These are phyloP conservation scores for Populus davidiana DNA, from an alignment of 345 rosid genomes.

Conservation along the genomic window DNA sequence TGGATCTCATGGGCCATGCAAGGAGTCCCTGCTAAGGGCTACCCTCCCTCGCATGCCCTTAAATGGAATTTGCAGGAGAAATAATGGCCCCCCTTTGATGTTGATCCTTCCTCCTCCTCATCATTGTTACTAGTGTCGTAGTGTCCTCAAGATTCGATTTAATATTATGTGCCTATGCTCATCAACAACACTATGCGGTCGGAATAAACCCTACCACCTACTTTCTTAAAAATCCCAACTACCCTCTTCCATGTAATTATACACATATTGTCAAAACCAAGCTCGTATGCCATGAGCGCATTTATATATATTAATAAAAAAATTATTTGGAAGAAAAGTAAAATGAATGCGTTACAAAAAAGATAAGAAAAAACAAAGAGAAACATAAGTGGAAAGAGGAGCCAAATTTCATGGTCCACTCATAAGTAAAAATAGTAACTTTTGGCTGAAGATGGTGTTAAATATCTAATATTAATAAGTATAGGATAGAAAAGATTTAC, in stretches of 20 bases:
- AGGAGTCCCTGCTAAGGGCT: not conserved
- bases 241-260: not conserved
- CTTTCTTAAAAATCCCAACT: conserved; percentile 1
- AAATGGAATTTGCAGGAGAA: conserved; percentile 1
- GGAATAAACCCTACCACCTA: conserved; percentile 18
- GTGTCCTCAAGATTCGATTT: not conserved
- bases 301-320: too few relatives aligned
- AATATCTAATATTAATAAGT: too few relatives aligned
- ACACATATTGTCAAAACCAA: not conserved
- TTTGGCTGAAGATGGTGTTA: too few relatives aligned
- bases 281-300: not conserved
- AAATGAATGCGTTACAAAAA: too few relatives aligned
- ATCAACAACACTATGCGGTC: not conserved
- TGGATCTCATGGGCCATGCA: conserved; percentile 26
- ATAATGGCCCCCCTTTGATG: not conserved
- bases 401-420: too few relatives aligned
- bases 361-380: too few relatives aligned
- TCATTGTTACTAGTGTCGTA: not conserved
- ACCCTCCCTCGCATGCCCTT: conserved; percentile 3
- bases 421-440: too few relatives aligned
- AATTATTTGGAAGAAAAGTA: too few relatives aligned
- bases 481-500: too few relatives aligned
- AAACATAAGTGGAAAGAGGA: too few relatives aligned
- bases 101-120: conserved; percentile 4
- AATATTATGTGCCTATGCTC: not conserved